These are phyloP conservation scores for Debaryomycetaceae sp. DNA, from an alignment of 1,139 yeast species.

Conservation along the genomic window DNA sequence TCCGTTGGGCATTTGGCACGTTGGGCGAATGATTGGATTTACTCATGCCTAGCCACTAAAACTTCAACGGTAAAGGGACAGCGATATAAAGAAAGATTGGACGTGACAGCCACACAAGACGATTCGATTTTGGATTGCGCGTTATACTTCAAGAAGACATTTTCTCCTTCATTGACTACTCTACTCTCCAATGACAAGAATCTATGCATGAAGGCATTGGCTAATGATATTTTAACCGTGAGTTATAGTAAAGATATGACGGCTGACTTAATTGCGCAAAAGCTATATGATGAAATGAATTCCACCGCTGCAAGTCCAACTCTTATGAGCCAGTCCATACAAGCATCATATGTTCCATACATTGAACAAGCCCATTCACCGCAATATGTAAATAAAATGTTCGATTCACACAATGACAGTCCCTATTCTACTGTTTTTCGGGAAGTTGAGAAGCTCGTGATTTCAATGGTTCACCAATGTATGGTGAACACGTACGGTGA, in stretches of 20 bases:
- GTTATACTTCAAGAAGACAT: conserved; percentile 49
- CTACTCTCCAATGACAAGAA: conserved; percentile 80
- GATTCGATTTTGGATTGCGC: conserved; percentile 88
- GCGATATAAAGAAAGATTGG: conserved; percentile 48
- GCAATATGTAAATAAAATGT: background rate
- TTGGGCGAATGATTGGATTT: conserved; percentile 78
- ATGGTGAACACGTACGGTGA: conserved; percentile 59
- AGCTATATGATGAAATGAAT: conserved; percentile 37
- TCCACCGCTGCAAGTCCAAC: background rate
- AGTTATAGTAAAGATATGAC: conserved; percentile 59
- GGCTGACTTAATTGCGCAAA: conserved; percentile 55
- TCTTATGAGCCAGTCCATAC: too few species aligned
- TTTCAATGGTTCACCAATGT: conserved; percentile 49
- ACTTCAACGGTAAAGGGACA: conserved; percentile 63
- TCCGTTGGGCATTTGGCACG: conserved; percentile 62
- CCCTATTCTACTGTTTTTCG: conserved; percentile 14
- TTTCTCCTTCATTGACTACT: conserved; percentile 49
- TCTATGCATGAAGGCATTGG: conserved; percentile 71
- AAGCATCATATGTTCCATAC: background rate
- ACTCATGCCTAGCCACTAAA: conserved; percentile 50
- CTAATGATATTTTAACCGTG: conserved; percentile 65
- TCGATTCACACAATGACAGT: background rate
- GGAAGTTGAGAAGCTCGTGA: conserved; percentile 42
- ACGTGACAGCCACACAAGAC: conserved; percentile 51
- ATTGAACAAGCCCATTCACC: background rate